phyloP scores from a whole-genome alignment of 805 yeast genomes.

The Wickerhamiella siamensis region DNA sequence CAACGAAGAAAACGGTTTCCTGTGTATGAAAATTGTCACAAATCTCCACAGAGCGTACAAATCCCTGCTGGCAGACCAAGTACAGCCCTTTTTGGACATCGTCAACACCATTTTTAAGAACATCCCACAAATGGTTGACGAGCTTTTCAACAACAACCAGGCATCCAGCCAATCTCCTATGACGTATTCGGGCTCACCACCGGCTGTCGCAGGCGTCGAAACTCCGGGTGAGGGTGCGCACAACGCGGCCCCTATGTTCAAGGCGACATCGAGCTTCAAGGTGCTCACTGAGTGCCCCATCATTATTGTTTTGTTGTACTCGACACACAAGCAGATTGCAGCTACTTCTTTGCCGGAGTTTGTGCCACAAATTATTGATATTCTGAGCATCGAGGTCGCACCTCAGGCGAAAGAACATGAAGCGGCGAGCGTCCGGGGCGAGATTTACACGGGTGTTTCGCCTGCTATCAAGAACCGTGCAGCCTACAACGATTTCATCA shows the following conservation, averaged over 20 bases:
- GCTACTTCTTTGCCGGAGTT: slow-evolving; percentile 58
- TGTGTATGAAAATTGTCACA: slow-evolving; percentile 78
- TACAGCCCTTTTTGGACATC: slow-evolving; percentile 62
- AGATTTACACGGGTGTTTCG: slow-evolving; percentile 54
- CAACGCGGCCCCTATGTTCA: slow-evolving; percentile 27
- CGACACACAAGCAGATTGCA: slow-evolving; percentile 68
- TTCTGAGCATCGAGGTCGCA: slow-evolving; percentile 65
- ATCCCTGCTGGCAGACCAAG: slow-evolving; percentile 47
- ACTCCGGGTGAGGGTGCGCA: slow-evolving; percentile 25
- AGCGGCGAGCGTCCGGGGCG: slow-evolving; percentile 41
- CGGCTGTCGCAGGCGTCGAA: slow-evolving; percentile 23
- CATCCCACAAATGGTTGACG: slow-evolving; percentile 59
- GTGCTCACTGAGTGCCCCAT: slow-evolving; percentile 94
- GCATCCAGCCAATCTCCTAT: slow-evolving; percentile 1
- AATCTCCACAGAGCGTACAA: slow-evolving; percentile 77
- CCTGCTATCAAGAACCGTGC: slow-evolving; percentile 61
- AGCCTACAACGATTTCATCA: slow-evolving; percentile 73
- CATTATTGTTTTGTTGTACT: slow-evolving; percentile 82
- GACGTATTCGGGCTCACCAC: slow-evolving; percentile 23
- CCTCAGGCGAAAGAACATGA: slow-evolving; percentile 59
- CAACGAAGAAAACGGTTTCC: slow-evolving; percentile 90
- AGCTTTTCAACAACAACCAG: slow-evolving; percentile 37
- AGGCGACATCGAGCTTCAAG: slow-evolving; percentile 72
- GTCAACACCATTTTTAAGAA: slow-evolving; percentile 67
- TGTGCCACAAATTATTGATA: slow-evolving; percentile 65